Evolutionary conservation across 139 green algal species (phyloP), one percentile per base, ranked within the genome.

Genomic region (Picochlorum sp.): DNA sequence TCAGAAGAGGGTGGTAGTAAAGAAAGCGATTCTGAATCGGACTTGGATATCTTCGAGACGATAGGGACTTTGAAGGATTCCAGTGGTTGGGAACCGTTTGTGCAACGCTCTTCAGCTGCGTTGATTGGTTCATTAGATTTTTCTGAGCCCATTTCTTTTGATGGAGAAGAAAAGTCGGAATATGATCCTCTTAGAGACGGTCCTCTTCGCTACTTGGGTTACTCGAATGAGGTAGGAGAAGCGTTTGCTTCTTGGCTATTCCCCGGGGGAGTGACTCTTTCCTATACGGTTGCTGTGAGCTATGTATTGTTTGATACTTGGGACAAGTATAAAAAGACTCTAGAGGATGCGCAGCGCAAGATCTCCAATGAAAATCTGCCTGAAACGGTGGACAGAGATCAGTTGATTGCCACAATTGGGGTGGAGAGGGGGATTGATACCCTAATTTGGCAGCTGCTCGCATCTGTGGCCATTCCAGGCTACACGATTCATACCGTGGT

Each of bases 401-500:
- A 65, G 43, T 39, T 87, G 30, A 47, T 66, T 10, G 63, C 39
- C 33, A 57, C 80, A 0, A 63, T 87, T 28, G 70, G 71, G 6
- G 50, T 68, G 18, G 80, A 87, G 58, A 43, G 78, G 2, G 65
- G 76, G 3, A 26, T 89, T 26, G 81, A 91, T 64, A 87, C 84
- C 9, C 51, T 88, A 20, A 53, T 85, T 12, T 86, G 84, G 81
- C 77, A 89, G 69, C 63, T 88, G 31, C 67, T 86, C 9, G 82
- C 82, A 1, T 84, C 73, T 26, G 82, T 81, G 26, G 63, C 47
- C 35, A 61, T 70, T n/a, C 71, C 80, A 43, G 82, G 82, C 10
- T 81, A 76, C 64, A 86, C 79, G 39, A 91, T 91, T 41, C 81
- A 88, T 66, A 77, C 67, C 22, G 60, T 87, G 24, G 84, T 91